Conservation (phyloP, 768 basidiomycete genomes). For the Sarcomyxa edulis region DNA sequence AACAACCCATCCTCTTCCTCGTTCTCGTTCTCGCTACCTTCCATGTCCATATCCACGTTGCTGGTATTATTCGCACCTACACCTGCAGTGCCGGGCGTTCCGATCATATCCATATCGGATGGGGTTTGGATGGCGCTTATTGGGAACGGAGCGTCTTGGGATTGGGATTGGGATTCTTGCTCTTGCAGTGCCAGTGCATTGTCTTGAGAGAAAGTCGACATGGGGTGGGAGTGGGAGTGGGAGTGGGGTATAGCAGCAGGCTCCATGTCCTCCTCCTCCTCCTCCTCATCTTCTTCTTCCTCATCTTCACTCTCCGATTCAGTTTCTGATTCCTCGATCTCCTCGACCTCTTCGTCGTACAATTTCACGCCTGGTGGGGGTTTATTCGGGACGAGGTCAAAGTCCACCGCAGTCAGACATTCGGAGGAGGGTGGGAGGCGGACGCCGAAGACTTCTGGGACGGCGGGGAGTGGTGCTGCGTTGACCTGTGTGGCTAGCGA, state of each 20-base stretch:
- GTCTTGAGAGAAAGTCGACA: conserved; percentile 25
- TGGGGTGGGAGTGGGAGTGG: conserved; percentile 16
- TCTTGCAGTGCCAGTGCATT: conserved; percentile 21
- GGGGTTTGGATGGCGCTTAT: conserved; percentile 60
- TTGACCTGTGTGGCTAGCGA: conserved; percentile 84
- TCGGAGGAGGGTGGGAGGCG: conserved; percentile 69
- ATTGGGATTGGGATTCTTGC: too few species aligned
- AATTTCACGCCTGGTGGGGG: conserved; percentile 73
- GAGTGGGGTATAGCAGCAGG: conserved; percentile 44
- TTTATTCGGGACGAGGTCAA: conserved; percentile 82
- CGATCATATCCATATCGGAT: conserved; percentile 66
- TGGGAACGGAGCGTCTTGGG: conserved; percentile 48
- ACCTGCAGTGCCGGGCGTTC: conserved; percentile 30
- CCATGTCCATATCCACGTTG: conserved; percentile 37
- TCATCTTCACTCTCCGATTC: conserved; percentile 58
- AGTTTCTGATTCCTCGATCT: conserved; percentile 70
- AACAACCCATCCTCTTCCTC: conserved; percentile 78
- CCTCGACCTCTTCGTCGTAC: conserved; percentile 79
- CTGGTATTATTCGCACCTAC: conserved; percentile 17
- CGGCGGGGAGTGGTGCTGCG: conserved; percentile 70
- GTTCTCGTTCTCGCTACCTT: conserved; percentile 66
- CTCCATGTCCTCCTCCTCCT: conserved; percentile 66
- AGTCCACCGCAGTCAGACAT: conserved; percentile 75
- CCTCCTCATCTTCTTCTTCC: conserved; percentile 67
- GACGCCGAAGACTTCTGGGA: conserved; percentile 87